Evolutionary conservation across 129 eudicot genomes (phyloP).

Genomic region (Ambrosia artemisiifolia): DNA sequence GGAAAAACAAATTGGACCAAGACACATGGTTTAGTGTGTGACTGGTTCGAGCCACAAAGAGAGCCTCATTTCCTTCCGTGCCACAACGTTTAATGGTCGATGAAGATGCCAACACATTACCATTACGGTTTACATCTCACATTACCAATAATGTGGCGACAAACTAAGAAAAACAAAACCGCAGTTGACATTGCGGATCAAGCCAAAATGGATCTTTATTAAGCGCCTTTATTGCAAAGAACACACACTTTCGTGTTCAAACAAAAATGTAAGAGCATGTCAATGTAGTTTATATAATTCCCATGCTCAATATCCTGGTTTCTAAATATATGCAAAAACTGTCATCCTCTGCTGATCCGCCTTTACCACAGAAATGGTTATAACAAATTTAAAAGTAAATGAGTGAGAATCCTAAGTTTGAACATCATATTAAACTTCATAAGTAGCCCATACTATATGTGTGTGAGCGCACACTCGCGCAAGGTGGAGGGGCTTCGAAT

Average conservation of each 20-base stretch:
- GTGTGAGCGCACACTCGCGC: no score
- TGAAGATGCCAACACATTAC: neutral
- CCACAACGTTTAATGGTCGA: neutral
- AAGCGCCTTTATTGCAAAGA: neutral
- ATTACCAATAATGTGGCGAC: neutral
- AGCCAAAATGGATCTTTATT: constrained; percentile 13
- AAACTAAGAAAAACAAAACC: neutral
- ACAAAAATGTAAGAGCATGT: neutral
- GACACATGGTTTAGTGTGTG: neutral
- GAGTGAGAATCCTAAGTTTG: neutral
- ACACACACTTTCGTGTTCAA: neutral
- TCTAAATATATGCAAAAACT: constrained; percentile 8
- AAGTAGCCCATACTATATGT: neutral
- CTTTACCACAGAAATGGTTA: constrained; percentile 14
- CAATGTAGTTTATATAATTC: neutral
- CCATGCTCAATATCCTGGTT: constrained; percentile 5
- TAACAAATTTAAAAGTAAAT: neutral
- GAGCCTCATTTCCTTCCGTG: neutral
- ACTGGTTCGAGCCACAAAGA: neutral
- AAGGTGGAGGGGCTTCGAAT: no score
- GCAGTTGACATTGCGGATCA: constrained; percentile 11
- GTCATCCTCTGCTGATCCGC: constrained; percentile 9
- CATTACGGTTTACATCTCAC: neutral
- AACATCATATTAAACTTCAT: neutral
- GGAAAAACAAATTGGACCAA: neutral